These are phyloP conservation scores for Myxozyma mucilagina DNA, from an alignment of 805 yeast genomes.

Conservation along the genomic window DNA sequence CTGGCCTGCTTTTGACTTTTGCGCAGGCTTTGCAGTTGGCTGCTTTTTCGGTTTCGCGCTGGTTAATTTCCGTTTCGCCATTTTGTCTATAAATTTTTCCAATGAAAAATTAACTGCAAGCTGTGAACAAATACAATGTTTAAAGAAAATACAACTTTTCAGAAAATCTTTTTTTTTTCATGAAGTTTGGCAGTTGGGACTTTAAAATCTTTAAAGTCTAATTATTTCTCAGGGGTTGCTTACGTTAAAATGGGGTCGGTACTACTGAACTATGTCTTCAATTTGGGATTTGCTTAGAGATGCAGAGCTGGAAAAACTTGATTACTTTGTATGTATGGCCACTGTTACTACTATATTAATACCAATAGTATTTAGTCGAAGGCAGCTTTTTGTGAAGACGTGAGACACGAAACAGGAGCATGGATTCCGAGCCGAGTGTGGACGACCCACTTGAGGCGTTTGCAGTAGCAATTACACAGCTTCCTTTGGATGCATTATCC, in stretches of 20 bases:
- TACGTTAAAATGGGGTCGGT: not conserved
- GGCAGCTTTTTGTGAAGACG: too few species aligned
- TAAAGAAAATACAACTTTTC: not conserved
- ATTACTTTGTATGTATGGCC: too few species aligned
- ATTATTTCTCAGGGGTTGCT: not conserved
- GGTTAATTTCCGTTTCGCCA: constrained; percentile 20
- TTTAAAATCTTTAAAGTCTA: not conserved
- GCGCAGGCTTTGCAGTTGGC: not conserved
- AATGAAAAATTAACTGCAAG: not conserved
- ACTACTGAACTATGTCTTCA: not conserved
- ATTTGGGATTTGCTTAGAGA: not conserved
- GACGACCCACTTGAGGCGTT: constrained; percentile 12
- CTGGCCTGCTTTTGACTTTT: not conserved
- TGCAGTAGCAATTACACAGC: constrained; percentile 19
- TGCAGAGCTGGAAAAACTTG: too few species aligned
- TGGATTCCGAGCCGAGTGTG: not conserved
- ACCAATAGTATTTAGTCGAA: too few species aligned
- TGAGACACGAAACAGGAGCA: not conserved
- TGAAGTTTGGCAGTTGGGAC: not conserved
- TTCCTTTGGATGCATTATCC: constrained; percentile 23
- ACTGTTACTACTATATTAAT: too few species aligned
- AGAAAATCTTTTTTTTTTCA: not conserved
- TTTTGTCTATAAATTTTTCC: too few species aligned
- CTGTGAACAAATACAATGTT: not conserved
- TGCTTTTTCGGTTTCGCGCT: not conserved